A percentile compares a stretch with the other conserved stretches of the same genome.
Evolutionary conservation across 164 flowering plant genomes (phyloP).

Genomic region (Cinnamomum micranthum): DNA sequence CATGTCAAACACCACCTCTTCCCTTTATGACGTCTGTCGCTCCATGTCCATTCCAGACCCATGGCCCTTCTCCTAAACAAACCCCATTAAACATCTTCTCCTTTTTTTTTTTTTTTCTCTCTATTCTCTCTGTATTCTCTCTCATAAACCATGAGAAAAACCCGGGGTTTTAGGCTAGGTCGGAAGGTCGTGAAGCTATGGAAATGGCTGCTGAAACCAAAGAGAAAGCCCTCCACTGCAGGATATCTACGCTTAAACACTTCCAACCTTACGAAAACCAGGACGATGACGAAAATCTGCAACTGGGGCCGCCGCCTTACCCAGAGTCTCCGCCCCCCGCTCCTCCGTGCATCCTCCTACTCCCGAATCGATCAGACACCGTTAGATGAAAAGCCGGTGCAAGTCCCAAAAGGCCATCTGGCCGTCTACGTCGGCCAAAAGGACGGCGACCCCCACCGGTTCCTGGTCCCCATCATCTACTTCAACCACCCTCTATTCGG

Average conservation of each 20-base stretch:
- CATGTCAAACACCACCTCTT: constrained; percentile 32
- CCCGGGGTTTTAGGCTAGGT: constrained; percentile 53
- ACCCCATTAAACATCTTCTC: not conserved
- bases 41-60: constrained; percentile 48
- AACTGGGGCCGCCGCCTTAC: constrained; percentile 39
- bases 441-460: constrained; percentile 52
- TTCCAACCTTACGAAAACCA: not conserved
- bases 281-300: constrained; percentile 33
- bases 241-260: constrained; percentile 13
- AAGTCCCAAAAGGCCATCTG: constrained; percentile 70
- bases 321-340: constrained; percentile 15
- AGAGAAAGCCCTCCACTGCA: constrained; percentile 1
- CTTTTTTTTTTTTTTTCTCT: not conserved
- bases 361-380: constrained; percentile 29
- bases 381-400: constrained; percentile 9
- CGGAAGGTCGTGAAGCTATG: constrained; percentile 26
- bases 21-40: constrained; percentile 38
- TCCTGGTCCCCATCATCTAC: constrained; percentile 78
- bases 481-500: constrained; percentile 83
- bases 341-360: constrained; percentile 15
- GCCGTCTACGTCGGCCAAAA: constrained; percentile 81
- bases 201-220: constrained; percentile 28
- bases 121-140: not conserved
- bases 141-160: constrained; percentile 28
- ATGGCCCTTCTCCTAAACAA: constrained; percentile 51